A percentile compares a stretch with the other conserved stretches of the same genome.
Conservation (phyloP, 257 asterid species). For the Solanum virginianum region DNA sequence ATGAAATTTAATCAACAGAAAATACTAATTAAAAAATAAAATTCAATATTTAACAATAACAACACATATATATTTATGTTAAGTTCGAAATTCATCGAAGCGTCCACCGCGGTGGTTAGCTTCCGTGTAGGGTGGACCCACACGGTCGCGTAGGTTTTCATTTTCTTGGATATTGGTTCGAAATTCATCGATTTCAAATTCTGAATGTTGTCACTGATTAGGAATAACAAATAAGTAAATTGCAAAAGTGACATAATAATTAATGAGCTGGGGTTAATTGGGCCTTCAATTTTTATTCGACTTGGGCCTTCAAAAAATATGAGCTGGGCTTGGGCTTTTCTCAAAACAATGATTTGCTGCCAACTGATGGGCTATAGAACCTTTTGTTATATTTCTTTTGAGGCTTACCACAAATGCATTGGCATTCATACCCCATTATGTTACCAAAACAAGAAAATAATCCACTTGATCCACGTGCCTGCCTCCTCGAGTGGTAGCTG, state of each 20-base stretch:
- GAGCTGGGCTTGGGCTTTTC: neutral
- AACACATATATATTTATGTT: neutral
- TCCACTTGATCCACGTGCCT: slow-evolving; percentile 21
- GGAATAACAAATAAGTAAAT: neutral
- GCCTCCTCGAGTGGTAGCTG: slow-evolving; percentile 41
- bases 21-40: neutral
- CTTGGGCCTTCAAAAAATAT: neutral
- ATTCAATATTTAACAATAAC: neutral
- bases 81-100: neutral
- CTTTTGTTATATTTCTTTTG: slow-evolving; percentile 14
- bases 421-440: slow-evolving; percentile 61
- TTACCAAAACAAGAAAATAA: slow-evolving; percentile 73
- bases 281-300: no score
- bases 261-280: neutral
- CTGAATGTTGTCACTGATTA: neutral
- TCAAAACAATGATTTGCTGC: slow-evolving; percentile 39
- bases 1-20: neutral
- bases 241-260: neutral
- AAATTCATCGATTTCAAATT: slow-evolving; percentile 18
- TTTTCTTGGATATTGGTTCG: slow-evolving; percentile 53
- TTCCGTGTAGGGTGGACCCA: slow-evolving; percentile 70
- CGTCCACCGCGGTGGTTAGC: slow-evolving; percentile 48
- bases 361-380: slow-evolving; percentile 36
- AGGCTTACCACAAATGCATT: slow-evolving; percentile 85
- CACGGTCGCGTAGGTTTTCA: slow-evolving; percentile 74